A percentile compares a stretch with the other conserved stretches of the same genome.
phyloP scores from a whole-genome alignment of 2,329 filamentous ascomycete species.

The Xylariaceae sp. region DNA sequence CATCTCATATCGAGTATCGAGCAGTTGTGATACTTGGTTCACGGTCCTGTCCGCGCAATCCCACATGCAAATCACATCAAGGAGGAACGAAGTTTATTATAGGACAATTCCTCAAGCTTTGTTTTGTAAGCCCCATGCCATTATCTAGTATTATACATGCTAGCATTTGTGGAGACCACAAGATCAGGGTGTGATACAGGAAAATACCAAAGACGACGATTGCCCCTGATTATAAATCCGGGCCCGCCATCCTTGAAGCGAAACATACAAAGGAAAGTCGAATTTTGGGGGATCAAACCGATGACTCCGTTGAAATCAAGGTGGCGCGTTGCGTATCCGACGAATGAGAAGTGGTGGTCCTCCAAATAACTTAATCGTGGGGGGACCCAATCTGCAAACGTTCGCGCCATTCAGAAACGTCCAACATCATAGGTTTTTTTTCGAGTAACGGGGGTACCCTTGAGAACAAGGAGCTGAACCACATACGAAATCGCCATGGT shows the following conservation, averaged over 20 bases:
- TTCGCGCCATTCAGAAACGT: neutral
- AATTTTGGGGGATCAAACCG: neutral
- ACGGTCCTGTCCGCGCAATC: neutral
- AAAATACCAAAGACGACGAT: slow-evolving; percentile 11
- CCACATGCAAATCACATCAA: neutral
- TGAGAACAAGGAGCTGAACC: neutral
- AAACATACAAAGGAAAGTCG: slow-evolving; percentile 1
- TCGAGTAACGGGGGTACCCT: neutral
- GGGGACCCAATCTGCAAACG: too few species aligned
- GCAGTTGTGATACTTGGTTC: slow-evolving; percentile 42
- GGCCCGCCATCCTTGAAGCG: slow-evolving; percentile 6
- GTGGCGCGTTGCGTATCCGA: neutral
- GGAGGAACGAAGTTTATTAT: neutral
- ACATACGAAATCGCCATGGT: neutral
- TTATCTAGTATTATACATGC: slow-evolving; percentile 21
- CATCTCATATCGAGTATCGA: slow-evolving; percentile 53
- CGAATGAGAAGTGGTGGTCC: neutral
- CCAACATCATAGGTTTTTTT: neutral
- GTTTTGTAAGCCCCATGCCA: slow-evolving; percentile 10
- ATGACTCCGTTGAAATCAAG: neutral
- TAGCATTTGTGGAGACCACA: slow-evolving; percentile 14
- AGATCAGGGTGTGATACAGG: slow-evolving; percentile 14
- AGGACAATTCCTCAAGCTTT: slow-evolving; percentile 1
- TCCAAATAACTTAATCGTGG: neutral
- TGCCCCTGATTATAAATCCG: slow-evolving; percentile 1